These are phyloP conservation scores for Backusella australiensis DNA, from an alignment of 192 early-diverging fungal species.

Conservation along the genomic window DNA sequence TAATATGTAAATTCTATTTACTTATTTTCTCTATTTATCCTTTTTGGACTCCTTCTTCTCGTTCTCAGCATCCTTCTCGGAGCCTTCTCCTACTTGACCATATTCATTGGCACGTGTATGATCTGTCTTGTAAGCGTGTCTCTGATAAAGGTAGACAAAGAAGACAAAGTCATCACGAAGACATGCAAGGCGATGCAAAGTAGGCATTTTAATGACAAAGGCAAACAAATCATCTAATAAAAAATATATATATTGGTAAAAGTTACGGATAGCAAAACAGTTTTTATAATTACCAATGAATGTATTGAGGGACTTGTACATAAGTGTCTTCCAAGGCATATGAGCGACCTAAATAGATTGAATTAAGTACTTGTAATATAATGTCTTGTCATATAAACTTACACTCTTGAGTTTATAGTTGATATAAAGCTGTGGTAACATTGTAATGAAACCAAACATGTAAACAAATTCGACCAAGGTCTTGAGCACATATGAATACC, in stretches of 20 bases:
- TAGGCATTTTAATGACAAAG: conserved; percentile 95
- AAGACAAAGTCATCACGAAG: conserved; percentile 87
- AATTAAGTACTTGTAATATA: background rate
- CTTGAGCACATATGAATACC: conserved; percentile 85
- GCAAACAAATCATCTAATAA: conserved; percentile 82
- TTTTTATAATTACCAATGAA: conserved; percentile 43
- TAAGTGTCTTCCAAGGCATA: conserved; percentile 92
- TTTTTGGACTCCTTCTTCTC: conserved; percentile 20
- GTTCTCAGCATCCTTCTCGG: background rate
- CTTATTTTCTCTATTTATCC: background rate
- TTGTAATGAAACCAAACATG: conserved; percentile 78
- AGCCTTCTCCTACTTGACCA: conserved; percentile 60
- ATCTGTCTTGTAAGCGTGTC: conserved; percentile 80
- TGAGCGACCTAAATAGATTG: conserved; percentile 67
- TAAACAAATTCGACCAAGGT: conserved; percentile 92
- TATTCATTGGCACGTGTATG: conserved; percentile 86
- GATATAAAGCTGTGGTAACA: conserved; percentile 90
- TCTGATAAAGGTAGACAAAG: conserved; percentile 82
- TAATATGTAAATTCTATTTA: background rate
- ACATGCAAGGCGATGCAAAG: conserved; percentile 79
- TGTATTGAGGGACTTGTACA: conserved; percentile 81
- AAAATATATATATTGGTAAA: background rate
- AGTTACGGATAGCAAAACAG: background rate
- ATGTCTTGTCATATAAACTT: conserved; percentile 13
- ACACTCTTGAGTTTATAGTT: conserved; percentile 83